These are phyloP conservation scores for Trifolium fragiferum DNA, from an alignment of 306 rosid species.

Conservation along the genomic window DNA sequence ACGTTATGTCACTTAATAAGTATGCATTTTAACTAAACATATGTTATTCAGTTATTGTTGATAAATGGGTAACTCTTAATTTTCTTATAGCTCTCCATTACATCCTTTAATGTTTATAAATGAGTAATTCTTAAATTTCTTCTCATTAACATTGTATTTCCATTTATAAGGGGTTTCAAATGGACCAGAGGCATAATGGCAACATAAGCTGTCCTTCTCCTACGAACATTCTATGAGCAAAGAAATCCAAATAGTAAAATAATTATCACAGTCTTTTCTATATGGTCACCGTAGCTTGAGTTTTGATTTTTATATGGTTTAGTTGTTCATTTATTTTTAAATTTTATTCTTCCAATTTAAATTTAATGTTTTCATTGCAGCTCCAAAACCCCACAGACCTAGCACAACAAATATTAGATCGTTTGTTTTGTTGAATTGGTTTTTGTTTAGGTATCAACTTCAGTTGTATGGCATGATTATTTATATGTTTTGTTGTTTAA, in stretches of 20 bases:
- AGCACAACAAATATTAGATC: constrained; percentile 40
- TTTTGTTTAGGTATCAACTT: too few species aligned
- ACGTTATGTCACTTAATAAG: constrained; percentile 51
- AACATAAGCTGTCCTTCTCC: constrained; percentile 79
- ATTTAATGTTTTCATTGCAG: constrained; percentile 48
- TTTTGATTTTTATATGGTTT: not conserved
- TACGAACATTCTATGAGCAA: constrained; percentile 84
- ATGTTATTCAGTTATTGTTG: not conserved
- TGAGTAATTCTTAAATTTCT: constrained; percentile 36
- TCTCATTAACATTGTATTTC: constrained; percentile 48
- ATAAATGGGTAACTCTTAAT: too few species aligned
- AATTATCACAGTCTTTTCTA: not conserved
- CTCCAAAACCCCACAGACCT: constrained; percentile 93
- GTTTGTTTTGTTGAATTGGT: too few species aligned
- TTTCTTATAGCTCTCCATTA: too few species aligned
- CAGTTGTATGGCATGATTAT: too few species aligned
- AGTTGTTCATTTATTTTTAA: not conserved
- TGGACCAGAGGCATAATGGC: constrained; percentile 90
- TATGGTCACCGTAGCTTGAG: not conserved
- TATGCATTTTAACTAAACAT: constrained; percentile 38
- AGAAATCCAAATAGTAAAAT: constrained; percentile 89
- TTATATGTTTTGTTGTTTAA: too few species aligned
- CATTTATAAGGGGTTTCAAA: constrained; percentile 63
- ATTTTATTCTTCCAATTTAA: not conserved
- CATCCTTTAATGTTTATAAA: too few species aligned